Base-by-base conservation (phyloP, 2,329 filamentous ascomycete species). In the Ascocoryne sarcoides region DNA sequence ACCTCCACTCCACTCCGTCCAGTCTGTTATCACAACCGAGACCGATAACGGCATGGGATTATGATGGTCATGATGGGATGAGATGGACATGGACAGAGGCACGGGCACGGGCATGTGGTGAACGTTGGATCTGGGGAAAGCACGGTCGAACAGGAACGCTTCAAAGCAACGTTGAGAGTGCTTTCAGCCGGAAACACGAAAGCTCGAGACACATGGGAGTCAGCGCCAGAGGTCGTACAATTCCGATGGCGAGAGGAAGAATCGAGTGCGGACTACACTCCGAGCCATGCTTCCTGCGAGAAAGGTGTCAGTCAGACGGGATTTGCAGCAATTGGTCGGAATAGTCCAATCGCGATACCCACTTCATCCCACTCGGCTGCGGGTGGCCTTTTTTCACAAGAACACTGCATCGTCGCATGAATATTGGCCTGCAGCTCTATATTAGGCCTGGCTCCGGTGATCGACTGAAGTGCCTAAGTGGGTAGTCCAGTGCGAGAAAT, bases 391-490 rank as follows among this genome's bases (percentile, higher is more conserved):
- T 37, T 44, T 26, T 26, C 23, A 34, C 32, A 43, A 32, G 30
- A 36, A 15, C 39, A 35, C 37, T 47, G 23, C 23, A 26, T 26
- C 23, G 12, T 12, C 12, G 52, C 52, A 55, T 55, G 47, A 52
- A 52, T 53, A 39, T 50, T 43, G 35, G 42, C 44, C 44, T 53
- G 48, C 50, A 50, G 42, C 40, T 40, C 36, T 40, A 36, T 44
- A 29, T 46, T 48, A 46, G 43, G 32, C 41, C 43, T 39, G 40
- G 31, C 36, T 26, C 36, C 36, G 37, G 28, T 26, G 32, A 34
- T 35, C 18, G 45, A 43, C 37, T 46, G 44, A 37, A 44, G 23
- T 7, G 23, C 23, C 40, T 18, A 39, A 37, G 18, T 39, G 28
- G 32, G 37, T 20, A 43, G 41, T 19, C 33, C 17, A 32, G 32